These are phyloP conservation scores for Fistulifera pelliculosa DNA, from an alignment of 108 stramenopile species.

Conservation along the genomic window DNA sequence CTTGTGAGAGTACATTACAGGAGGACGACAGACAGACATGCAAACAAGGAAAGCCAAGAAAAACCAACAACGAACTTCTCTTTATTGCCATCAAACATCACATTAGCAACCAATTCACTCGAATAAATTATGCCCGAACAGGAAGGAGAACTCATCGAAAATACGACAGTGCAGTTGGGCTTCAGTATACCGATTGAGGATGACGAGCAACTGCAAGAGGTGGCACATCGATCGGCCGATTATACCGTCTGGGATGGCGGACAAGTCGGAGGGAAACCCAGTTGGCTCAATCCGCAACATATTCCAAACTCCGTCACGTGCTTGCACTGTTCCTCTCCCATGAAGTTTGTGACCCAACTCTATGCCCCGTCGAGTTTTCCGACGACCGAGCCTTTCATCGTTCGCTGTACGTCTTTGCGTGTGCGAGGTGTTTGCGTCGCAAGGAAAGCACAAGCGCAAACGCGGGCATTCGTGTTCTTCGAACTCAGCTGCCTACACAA, in stretches of 20 bases:
- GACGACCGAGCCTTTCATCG: constrained; percentile 66
- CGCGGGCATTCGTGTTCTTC: constrained; percentile 37
- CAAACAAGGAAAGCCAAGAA: too few relatives aligned
- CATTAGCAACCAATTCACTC: too few relatives aligned
- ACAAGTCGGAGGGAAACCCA: constrained; percentile 60
- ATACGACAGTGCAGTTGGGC: constrained; percentile 4
- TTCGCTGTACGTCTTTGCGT: constrained; percentile 72
- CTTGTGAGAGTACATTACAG: too few relatives aligned
- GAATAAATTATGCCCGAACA: too few relatives aligned
- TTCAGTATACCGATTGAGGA: constrained; percentile 5
- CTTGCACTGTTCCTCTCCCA: not conserved
- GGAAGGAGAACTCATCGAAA: not conserved
- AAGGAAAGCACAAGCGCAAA: constrained; percentile 8
- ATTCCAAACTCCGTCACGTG: constrained; percentile 20
- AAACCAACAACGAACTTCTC: too few relatives aligned
- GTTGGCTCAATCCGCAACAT: constrained; percentile 74
- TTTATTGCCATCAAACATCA: too few relatives aligned
- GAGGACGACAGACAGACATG: too few relatives aligned
- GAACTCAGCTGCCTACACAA: constrained; percentile 53
- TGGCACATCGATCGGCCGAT: constrained; percentile 18
- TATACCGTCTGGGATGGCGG: constrained; percentile 77
- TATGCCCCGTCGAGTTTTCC: constrained; percentile 6
- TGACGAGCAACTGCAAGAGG: constrained; percentile 17
- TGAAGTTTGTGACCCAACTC: constrained; percentile 2
- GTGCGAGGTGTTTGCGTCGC: constrained; percentile 56